Percentiles rank a stretch among this genome's conserved stretches.
These are phyloP conservation scores for Pseudogymnoascus verrucosus DNA, from an alignment of 2,329 filamentous ascomycete genomes.

Conservation along the genomic window DNA sequence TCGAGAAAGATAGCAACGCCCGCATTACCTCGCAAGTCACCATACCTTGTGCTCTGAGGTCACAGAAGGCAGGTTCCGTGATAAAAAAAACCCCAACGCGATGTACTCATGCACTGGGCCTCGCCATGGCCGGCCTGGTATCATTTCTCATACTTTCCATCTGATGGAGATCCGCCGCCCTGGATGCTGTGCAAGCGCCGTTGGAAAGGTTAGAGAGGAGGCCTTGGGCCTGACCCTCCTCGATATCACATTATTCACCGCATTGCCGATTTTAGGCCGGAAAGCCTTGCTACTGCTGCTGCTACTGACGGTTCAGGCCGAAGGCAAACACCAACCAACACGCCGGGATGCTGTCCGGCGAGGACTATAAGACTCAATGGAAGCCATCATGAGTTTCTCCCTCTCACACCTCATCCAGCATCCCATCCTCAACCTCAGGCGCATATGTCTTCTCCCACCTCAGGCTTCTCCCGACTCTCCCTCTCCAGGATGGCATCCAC, in stretches of 20 bases:
- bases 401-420: neutral
- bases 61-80: neutral
- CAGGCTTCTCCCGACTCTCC: conserved; percentile 4
- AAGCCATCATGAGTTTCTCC: neutral
- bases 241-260: neutral
- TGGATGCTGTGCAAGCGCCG: neutral
- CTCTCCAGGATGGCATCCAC: neutral
- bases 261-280: neutral
- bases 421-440: neutral
- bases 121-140: neutral
- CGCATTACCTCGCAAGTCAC: neutral
- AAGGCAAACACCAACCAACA: neutral
- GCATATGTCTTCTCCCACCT: conserved; percentile 7
- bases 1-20: neutral
- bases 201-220: neutral
- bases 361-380: neutral
- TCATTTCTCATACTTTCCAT: neutral
- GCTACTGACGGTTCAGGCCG: neutral
- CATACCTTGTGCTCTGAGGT: neutral
- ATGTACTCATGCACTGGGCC: neutral
- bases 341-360: neutral
- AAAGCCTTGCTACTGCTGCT: neutral
- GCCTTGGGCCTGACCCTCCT: neutral
- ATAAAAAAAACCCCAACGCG: neutral
- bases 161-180: neutral